Conservation (phyloP, 345 rosid genomes). For the Hypericum androsaemum region DNA sequence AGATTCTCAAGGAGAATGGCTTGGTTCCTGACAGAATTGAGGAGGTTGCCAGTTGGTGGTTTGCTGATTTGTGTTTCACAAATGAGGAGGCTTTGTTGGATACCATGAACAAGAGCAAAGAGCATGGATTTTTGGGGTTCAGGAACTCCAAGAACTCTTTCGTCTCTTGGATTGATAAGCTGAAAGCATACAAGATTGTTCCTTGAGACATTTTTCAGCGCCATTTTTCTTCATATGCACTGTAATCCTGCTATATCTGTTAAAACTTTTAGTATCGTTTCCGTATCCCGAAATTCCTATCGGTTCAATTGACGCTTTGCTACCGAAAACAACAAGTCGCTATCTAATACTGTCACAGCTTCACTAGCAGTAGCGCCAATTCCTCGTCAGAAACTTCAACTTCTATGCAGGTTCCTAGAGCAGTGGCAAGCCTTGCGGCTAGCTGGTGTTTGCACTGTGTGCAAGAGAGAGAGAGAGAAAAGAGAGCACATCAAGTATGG, state of each 20-base stretch:
- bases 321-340: too few relatives aligned
- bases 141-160: neutral
- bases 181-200: constrained; percentile 17
- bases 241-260: too few relatives aligned
- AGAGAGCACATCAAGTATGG: neutral
- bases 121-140: neutral
- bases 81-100: neutral
- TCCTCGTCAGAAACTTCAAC: constrained; percentile 59
- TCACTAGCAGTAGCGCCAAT: constrained; percentile 53
- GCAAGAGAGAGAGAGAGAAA: constrained; percentile 4
- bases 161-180: constrained; percentile 16
- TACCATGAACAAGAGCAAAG: neutral
- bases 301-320: too few relatives aligned
- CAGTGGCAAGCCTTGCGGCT: constrained; percentile 70
- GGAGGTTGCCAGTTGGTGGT: too few relatives aligned
- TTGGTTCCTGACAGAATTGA: too few relatives aligned
- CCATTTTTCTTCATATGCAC: neutral
- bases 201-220: constrained; percentile 11
- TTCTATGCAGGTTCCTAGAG: constrained; percentile 45
- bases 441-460: constrained; percentile 81
- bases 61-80: too few relatives aligned
- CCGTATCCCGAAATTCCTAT: too few relatives aligned
- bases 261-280: too few relatives aligned
- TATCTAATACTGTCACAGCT: constrained; percentile 21
- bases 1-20: too few relatives aligned